Conservation (phyloP, 2,329 filamentous ascomycete species). For the Rutstroemia sydowiana region DNA sequence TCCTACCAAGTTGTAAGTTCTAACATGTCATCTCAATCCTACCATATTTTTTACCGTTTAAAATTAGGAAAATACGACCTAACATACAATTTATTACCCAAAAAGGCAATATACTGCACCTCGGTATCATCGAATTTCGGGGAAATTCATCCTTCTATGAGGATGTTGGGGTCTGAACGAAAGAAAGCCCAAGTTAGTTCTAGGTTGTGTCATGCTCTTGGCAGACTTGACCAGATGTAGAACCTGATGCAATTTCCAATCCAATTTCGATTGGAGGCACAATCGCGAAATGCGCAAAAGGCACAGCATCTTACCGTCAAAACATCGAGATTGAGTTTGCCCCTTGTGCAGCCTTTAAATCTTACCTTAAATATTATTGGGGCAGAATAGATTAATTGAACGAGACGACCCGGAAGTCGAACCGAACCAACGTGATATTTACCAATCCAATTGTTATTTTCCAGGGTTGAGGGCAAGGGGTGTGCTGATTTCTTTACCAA, state of each 20-base stretch:
- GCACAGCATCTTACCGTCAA: background rate
- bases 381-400: background rate
- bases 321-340: background rate
- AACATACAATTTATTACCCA: too few relatives aligned
- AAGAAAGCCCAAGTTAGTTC: background rate
- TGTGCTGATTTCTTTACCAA: background rate
- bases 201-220: too few relatives aligned
- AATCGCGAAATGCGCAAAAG: background rate
- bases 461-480: background rate
- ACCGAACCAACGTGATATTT: background rate
- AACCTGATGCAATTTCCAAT: slow-evolving; percentile 2
- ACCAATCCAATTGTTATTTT: background rate
- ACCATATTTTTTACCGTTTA: too few relatives aligned
- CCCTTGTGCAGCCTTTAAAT: background rate
- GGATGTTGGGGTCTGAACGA: background rate
- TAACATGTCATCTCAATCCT: too few relatives aligned
- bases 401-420: background rate
- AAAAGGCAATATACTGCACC: too few relatives aligned
- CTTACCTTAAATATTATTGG: background rate
- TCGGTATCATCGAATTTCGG: too few relatives aligned
- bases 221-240: too few relatives aligned
- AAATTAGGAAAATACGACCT: too few relatives aligned
- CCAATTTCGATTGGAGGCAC: background rate
- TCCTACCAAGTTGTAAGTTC: too few relatives aligned
- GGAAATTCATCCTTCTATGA: background rate